Conservation (phyloP, 768 basidiomycete species). For the Phaeolepiota aurea region DNA sequence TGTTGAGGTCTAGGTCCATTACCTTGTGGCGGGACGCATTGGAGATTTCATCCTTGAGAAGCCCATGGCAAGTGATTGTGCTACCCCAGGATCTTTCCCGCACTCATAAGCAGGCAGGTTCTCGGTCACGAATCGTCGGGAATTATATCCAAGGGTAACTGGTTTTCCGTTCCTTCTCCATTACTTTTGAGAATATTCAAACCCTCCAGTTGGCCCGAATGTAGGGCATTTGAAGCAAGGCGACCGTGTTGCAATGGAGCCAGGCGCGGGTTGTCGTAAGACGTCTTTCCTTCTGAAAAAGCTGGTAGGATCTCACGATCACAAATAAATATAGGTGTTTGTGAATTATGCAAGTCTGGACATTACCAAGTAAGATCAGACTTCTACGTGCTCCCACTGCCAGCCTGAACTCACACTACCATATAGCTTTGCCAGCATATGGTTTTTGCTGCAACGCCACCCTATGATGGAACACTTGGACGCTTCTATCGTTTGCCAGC, state of each 20-base stretch:
- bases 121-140: slow-evolving; percentile 94
- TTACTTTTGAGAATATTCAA: slow-evolving; percentile 1
- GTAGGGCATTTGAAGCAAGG: slow-evolving; percentile 75
- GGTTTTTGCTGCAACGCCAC: slow-evolving; percentile 89
- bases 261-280: slow-evolving; percentile 75
- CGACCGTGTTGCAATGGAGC: slow-evolving; percentile 88
- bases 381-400: background rate
- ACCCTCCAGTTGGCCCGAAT: slow-evolving; percentile 55
- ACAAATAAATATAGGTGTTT: slow-evolving; percentile 34
- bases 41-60: slow-evolving; percentile 72
- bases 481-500: slow-evolving; percentile 83
- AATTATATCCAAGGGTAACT: slow-evolving; percentile 56
- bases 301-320: background rate
- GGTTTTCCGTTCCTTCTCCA: background rate
- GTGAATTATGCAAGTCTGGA: slow-evolving; percentile 79
- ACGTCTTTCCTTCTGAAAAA: background rate
- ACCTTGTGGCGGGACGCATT: slow-evolving; percentile 69
- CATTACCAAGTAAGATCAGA: slow-evolving; percentile 60
- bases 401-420: background rate
- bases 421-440: slow-evolving; percentile 77
- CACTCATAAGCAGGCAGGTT: slow-evolving; percentile 37
- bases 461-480: slow-evolving; percentile 82
- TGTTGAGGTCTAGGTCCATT: slow-evolving; percentile 52
- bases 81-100: background rate
- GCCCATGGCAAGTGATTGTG: slow-evolving; percentile 56